These are phyloP conservation scores for Rostrohypoxylon terebratum DNA, from an alignment of 495 filamentous ascomycete genomes.

Conservation along the genomic window DNA sequence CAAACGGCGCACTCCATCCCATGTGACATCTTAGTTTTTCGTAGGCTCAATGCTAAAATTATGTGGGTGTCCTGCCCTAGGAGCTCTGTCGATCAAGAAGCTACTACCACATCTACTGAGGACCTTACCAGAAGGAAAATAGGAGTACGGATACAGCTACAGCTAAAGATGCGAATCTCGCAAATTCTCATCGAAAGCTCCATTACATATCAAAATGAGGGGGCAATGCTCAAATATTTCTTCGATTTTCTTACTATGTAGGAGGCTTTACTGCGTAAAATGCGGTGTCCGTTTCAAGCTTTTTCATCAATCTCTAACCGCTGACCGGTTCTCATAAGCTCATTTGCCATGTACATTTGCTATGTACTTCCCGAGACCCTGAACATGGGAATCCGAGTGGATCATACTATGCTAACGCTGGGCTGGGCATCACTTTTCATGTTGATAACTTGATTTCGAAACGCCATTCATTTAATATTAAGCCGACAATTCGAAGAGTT, in stretches of 20 bases:
- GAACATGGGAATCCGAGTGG: slow-evolving; percentile 33
- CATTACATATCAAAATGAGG: slow-evolving; percentile 26
- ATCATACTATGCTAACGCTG: slow-evolving; percentile 28
- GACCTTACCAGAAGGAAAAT: background rate
- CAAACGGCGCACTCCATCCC: slow-evolving; percentile 28
- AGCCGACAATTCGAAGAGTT: background rate
- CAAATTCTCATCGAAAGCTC: slow-evolving; percentile 14
- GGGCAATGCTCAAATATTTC: slow-evolving; percentile 3
- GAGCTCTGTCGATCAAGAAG: slow-evolving; percentile 35
- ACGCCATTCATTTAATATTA: slow-evolving; percentile 19
- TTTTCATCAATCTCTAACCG: slow-evolving; percentile 39
- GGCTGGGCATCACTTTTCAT: slow-evolving; percentile 22
- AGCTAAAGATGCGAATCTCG: slow-evolving; percentile 18
- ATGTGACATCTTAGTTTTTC: slow-evolving; percentile 40
- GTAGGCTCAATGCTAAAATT: slow-evolving; percentile 32
- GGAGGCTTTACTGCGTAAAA: background rate
- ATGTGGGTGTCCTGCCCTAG: slow-evolving; percentile 33
- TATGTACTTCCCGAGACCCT: slow-evolving; percentile 22
- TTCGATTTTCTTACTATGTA: slow-evolving; percentile 4
- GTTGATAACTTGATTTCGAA: slow-evolving; percentile 23
- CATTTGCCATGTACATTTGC: slow-evolving; percentile 33
- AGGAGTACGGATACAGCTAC: slow-evolving; percentile 1
- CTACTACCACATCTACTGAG: slow-evolving; percentile 25
- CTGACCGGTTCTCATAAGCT: slow-evolving; percentile 24
- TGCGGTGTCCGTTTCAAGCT: slow-evolving; percentile 25